Percentiles rank a stretch among this genome's conserved stretches.
phyloP scores from a whole-genome alignment of 257 asterid species.

The Scutellaria galericulata region DNA sequence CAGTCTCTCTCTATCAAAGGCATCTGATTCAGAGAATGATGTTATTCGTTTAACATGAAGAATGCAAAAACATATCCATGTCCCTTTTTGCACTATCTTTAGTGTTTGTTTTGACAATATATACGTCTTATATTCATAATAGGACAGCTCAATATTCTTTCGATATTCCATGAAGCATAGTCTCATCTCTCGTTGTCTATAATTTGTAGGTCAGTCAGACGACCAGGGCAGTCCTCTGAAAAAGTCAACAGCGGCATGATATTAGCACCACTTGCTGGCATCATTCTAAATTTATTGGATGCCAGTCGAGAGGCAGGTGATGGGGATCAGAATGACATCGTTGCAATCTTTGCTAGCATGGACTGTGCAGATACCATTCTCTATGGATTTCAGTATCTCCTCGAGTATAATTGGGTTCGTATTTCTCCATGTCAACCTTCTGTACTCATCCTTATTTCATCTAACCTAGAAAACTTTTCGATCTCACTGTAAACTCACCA shows the following conservation, averaged over 20 bases:
- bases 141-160: too few species aligned
- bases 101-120: neutral
- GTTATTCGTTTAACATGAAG: neutral
- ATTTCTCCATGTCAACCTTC: slow-evolving; percentile 13
- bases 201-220: slow-evolving; percentile 64
- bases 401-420: slow-evolving; percentile 85
- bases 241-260: slow-evolving; percentile 81
- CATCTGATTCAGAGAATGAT: neutral
- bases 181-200: neutral
- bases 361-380: slow-evolving; percentile 79
- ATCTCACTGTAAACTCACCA: slow-evolving; percentile 37
- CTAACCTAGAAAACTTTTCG: neutral
- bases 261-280: slow-evolving; percentile 91
- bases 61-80: neutral
- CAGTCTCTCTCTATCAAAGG: neutral
- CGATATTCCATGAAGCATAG: too few species aligned
- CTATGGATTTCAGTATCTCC: slow-evolving; percentile 75
- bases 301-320: slow-evolving; percentile 44
- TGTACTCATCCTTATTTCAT: neutral
- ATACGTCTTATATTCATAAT: too few species aligned
- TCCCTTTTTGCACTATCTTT: neutral
- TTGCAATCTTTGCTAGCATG: slow-evolving; percentile 79
- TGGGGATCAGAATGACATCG: slow-evolving; percentile 62
- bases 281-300: slow-evolving; percentile 77
- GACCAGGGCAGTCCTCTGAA: slow-evolving; percentile 78